A percentile compares a stretch with the other conserved stretches of the same genome.
Conservation (phyloP, 768 basidiomycete species). For the Postia placenta region DNA sequence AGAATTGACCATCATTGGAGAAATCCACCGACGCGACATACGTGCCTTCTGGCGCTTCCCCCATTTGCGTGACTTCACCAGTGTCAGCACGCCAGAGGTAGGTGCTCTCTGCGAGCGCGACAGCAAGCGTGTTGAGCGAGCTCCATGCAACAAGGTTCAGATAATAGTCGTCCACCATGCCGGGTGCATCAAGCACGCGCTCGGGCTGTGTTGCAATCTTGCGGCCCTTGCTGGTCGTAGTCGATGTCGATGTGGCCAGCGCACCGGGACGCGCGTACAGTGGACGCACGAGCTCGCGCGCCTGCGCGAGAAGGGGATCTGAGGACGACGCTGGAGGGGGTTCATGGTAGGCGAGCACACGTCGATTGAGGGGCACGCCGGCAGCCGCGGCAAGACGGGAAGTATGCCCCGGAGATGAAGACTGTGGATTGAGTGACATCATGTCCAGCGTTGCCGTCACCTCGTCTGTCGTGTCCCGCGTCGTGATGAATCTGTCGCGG, state of each 20-base stretch:
- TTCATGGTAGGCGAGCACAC: slow-evolving; percentile 86
- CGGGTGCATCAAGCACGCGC: slow-evolving; percentile 93
- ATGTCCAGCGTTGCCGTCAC: slow-evolving; percentile 63
- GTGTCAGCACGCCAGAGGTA: slow-evolving; percentile 95
- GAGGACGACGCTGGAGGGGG: slow-evolving; percentile 75
- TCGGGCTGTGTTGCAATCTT: slow-evolving; percentile 85
- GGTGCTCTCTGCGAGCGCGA: slow-evolving; percentile 79
- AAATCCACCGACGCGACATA: slow-evolving; percentile 77
- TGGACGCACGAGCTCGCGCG: slow-evolving; percentile 71
- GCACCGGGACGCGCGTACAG: slow-evolving; percentile 66
- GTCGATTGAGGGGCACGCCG: slow-evolving; percentile 69
- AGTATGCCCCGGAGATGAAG: slow-evolving; percentile 70
- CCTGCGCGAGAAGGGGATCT: slow-evolving; percentile 67
- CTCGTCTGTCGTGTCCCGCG: slow-evolving; percentile 42
- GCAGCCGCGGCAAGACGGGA: slow-evolving; percentile 72
- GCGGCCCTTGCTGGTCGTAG: slow-evolving; percentile 61
- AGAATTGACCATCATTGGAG: slow-evolving; percentile 72
- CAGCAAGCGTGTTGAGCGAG: slow-evolving; percentile 77
- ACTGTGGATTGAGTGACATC: slow-evolving; percentile 50
- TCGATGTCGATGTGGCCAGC: slow-evolving; percentile 55
- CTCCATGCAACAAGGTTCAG: slow-evolving; percentile 93
- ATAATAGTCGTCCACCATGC: slow-evolving; percentile 93
- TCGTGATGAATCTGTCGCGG: slow-evolving; percentile 71
- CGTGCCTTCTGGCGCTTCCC: slow-evolving; percentile 67
- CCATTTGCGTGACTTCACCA: slow-evolving; percentile 73